Percentiles rank a stretch among this genome's conserved stretches.
These are phyloP conservation scores for Paratinospora sagittata DNA, from an alignment of 164 flowering plant genomes.

Conservation along the genomic window DNA sequence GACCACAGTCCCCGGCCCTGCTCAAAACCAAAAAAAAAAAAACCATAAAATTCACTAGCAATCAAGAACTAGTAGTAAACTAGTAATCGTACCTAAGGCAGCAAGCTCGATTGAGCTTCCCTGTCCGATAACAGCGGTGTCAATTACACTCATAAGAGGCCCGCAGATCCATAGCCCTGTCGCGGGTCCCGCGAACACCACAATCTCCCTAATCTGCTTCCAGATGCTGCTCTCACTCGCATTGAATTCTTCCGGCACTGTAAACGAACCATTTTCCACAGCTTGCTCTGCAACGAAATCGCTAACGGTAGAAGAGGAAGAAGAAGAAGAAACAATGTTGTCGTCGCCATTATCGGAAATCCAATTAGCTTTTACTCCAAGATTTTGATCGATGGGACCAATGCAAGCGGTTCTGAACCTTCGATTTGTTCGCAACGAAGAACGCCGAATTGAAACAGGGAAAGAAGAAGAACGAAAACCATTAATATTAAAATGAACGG, in stretches of 20 bases:
- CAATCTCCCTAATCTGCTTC: constrained; percentile 70
- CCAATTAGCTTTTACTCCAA: too few species aligned
- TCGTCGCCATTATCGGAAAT: too few species aligned
- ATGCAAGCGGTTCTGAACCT: too few species aligned
- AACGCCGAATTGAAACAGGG: too few species aligned
- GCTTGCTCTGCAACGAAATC: too few species aligned
- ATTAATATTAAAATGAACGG: too few species aligned
- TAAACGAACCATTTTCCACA: too few species aligned
- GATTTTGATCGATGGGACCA: too few species aligned
- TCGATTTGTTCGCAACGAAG: too few species aligned
- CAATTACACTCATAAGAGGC: constrained; percentile 91
- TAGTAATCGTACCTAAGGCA: constrained; percentile 56
- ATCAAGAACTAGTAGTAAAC: not conserved
- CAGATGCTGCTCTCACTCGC: constrained; percentile 47
- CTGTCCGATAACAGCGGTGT: constrained; percentile 90
- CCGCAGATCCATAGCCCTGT: constrained; percentile 83
- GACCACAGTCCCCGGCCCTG: constrained; percentile 91
- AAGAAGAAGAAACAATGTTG: too few species aligned
- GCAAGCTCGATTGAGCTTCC: constrained; percentile 92
- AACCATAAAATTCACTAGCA: constrained; percentile 1
- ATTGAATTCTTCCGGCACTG: constrained; percentile 22
- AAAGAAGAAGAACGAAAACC: too few species aligned
- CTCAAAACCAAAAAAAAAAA: not conserved
- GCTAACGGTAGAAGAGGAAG: too few species aligned
- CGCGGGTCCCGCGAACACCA: constrained; percentile 80